Conservation (phyloP, 768 basidiomycete species). For the Pisolithus albus region DNA sequence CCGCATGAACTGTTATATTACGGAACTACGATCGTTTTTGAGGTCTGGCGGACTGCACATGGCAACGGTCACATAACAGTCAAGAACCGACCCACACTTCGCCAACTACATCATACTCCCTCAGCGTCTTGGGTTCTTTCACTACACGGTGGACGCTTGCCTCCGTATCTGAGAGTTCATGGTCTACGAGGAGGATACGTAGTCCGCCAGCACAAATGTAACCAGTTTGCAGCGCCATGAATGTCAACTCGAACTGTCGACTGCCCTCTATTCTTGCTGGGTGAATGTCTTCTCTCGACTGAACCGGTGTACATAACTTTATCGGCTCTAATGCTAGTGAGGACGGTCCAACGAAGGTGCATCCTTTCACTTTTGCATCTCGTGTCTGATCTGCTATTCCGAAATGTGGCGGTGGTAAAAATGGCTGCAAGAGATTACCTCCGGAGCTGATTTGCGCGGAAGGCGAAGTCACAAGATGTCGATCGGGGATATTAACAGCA, state of each 20-base stretch:
- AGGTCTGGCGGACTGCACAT: neutral
- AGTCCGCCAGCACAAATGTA: constrained; percentile 64
- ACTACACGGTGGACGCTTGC: constrained; percentile 15
- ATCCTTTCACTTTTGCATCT: constrained; percentile 24
- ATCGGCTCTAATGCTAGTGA: constrained; percentile 39
- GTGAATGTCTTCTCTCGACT: constrained; percentile 5
- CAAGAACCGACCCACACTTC: constrained; percentile 59
- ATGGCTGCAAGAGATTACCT: constrained; percentile 1
- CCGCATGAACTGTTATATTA: constrained; percentile 21
- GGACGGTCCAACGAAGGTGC: constrained; percentile 47
- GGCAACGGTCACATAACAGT: neutral
- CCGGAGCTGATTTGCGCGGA: constrained; percentile 3
- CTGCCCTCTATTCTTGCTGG: constrained; percentile 31
- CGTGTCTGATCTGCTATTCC: constrained; percentile 33
- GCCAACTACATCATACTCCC: constrained; percentile 65
- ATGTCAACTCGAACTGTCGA: constrained; percentile 60
- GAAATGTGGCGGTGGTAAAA: constrained; percentile 45
- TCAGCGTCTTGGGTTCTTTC: constrained; percentile 44
- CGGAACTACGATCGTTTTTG: neutral
- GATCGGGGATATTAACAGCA: constrained; percentile 6
- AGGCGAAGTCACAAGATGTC: constrained; percentile 10
- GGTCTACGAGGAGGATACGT: constrained; percentile 58
- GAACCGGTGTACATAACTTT: constrained; percentile 23
- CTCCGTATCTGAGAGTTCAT: constrained; percentile 37
- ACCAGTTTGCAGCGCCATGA: constrained; percentile 50